Percentiles rank a stretch among this genome's conserved stretches.
Conservation (phyloP, 2,329 filamentous ascomycete species). For the Talaromyces sp. region DNA sequence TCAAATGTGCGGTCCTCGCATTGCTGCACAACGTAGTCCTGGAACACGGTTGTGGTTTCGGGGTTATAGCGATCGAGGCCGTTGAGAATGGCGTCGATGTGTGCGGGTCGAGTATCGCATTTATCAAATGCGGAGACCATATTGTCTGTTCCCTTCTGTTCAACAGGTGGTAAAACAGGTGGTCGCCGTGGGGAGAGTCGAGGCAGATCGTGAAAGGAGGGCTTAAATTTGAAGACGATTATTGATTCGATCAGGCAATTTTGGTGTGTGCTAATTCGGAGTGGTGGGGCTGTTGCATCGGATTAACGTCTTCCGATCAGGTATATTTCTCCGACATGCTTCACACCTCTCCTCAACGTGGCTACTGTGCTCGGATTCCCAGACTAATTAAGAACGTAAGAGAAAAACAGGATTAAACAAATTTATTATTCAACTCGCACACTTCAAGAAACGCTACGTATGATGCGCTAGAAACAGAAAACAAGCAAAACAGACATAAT, state of each 20-base stretch:
- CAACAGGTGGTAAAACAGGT: background rate
- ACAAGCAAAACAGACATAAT: background rate
- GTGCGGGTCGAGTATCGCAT: conserved; percentile 84
- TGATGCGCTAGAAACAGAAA: background rate
- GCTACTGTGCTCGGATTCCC: too few relatives aligned
- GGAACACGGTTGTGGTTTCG: conserved; percentile 87
- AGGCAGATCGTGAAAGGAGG: background rate
- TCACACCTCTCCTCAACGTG: too few relatives aligned
- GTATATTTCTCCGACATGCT: conserved; percentile 15
- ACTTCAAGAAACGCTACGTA: background rate
- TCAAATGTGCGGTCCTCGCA: conserved; percentile 94
- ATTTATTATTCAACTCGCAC: background rate
- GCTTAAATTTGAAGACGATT: background rate
- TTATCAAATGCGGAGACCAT: conserved; percentile 66
- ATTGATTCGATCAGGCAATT: conserved; percentile 11
- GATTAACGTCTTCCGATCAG: background rate
- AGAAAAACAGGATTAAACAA: background rate
- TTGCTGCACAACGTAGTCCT: conserved; percentile 90
- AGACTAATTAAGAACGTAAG: too few relatives aligned
- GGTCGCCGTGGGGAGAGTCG: background rate
- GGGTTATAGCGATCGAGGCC: conserved; percentile 98
- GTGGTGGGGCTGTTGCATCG: conserved; percentile 13
- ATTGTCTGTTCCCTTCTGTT: background rate
- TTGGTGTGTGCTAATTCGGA: conserved; percentile 16
- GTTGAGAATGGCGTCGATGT: conserved; percentile 91